Evolutionary conservation across 2,329 filamentous ascomycete species (phyloP).

Genomic region (Fusarium proliferatum): DNA sequence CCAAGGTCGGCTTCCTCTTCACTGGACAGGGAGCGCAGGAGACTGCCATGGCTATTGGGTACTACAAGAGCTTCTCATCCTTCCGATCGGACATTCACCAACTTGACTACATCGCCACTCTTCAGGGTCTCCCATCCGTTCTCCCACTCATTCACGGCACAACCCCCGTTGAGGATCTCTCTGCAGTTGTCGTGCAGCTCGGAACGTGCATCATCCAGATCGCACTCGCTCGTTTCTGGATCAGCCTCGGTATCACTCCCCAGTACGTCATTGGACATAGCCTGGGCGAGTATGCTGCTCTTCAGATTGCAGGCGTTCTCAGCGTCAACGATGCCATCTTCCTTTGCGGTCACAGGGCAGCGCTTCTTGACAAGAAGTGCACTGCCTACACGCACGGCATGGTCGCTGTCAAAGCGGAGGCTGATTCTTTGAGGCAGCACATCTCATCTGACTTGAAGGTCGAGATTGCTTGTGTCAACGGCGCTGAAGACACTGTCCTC

Average conservation of each 20-base stretch:
- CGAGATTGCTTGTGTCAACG: constrained; percentile 79
- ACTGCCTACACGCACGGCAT: constrained; percentile 16
- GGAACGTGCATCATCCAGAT: constrained; percentile 1
- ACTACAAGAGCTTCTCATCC: not conserved
- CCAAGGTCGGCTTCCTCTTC: not conserved
- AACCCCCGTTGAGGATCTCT: accelerated
- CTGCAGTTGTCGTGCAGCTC: not conserved
- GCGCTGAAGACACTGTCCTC: constrained; percentile 80
- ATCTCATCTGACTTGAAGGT: constrained; percentile 52
- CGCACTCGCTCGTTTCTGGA: constrained; percentile 47
- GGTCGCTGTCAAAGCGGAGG: constrained; percentile 27
- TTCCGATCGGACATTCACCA: not conserved
- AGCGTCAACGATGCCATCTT: constrained; percentile 70
- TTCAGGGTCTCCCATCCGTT: not conserved
- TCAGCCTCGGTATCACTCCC: constrained; percentile 53
- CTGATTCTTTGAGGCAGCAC: not conserved
- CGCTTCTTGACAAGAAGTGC: not conserved
- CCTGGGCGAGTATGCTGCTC: constrained; percentile 51
- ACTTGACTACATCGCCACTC: not conserved
- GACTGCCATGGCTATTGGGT: not conserved
- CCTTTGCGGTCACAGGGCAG: constrained; percentile 62
- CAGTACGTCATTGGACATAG: constrained; percentile 62
- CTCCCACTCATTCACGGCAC: not conserved
- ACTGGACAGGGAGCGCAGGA: not conserved
- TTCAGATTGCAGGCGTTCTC: constrained; percentile 71